Evolutionary conservation across 1,284 basidiomycete species (phyloP), one percentile per base, ranked within the genome.

Genomic region (Blastosporella zonata): DNA sequence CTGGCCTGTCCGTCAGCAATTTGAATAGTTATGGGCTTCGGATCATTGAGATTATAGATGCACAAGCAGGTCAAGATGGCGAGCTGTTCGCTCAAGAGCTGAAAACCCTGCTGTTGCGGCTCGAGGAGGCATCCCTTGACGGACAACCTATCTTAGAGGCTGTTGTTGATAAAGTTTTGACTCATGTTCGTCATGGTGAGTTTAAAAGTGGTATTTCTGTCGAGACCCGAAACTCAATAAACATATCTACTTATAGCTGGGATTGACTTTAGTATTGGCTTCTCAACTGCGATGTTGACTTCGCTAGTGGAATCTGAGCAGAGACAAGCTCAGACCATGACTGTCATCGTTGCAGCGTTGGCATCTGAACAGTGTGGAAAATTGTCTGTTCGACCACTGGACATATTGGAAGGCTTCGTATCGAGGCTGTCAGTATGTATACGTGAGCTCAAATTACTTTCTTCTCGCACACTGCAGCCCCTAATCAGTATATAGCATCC

Each of bases 271-370:
- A 69, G 72, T 23, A 62, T 76, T 52, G 70, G 70, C 31, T 79
- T 73, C 54, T 69, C 77, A 8, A 75, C 79, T 5, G 73, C 71
- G 0, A 63, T 85, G 25, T 66, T 81, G 42, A 67, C 74, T 2
- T 66, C 66, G n/a, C 59, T 82, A n/a, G 66, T 67, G 2, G 76
- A 82, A 35, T 46, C 59, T 1, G 68, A 73, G n/a, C 42, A 41
- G 8, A 48, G 58, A 46, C 27, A 71, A n/a, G 77, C 78, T 6
- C 75, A 84, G 9, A 87, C 84, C 0, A 62, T 80, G 29, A 74
- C 84, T 62, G 75, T 87, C n/a, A 75, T 90, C 15, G 59, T 77
- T 17, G 69, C 79, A 3, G 86, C 87, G 1, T 64, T 88, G 42
- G 70, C 79, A 12, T 77, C 76, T 48, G 87, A 90, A 62, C 79